A percentile compares a stretch with the other conserved stretches of the same genome.
Conservation (phyloP, 441 rosid genomes). For the Gossypium laxum region DNA sequence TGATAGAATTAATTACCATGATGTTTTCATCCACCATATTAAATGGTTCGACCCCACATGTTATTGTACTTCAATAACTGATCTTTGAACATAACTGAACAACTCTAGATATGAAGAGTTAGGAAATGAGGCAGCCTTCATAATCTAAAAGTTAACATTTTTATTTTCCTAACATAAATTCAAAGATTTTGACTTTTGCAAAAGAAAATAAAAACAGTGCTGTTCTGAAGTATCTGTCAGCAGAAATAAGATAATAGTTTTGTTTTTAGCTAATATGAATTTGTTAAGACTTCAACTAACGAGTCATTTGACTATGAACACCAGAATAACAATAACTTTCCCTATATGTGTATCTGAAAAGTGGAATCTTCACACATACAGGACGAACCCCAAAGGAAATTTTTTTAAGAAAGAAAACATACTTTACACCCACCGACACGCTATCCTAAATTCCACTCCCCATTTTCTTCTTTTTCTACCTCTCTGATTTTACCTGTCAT, state of each 20-base stretch:
- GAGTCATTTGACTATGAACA: background rate
- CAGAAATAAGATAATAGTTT: background rate
- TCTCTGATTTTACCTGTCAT: background rate
- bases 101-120: background rate
- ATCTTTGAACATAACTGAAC: background rate
- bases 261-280: background rate
- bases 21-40: background rate
- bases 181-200: background rate
- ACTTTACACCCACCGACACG: conserved; percentile 23
- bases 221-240: background rate
- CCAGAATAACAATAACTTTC: background rate
- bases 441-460: background rate
- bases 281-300: background rate
- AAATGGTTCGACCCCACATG: background rate
- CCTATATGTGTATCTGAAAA: background rate
- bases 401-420: background rate
- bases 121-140: background rate
- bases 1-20: background rate
- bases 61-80: too few relatives aligned
- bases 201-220: too few relatives aligned
- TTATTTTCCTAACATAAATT: too few relatives aligned
- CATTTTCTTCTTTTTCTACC: background rate
- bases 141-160: too few relatives aligned
- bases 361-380: background rate
- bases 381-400: too few relatives aligned